Percentiles rank a stretch among this genome's conserved stretches.
Conservation (phyloP, 805 yeast genomes). For the Zygotorulaspora chibaensis region DNA sequence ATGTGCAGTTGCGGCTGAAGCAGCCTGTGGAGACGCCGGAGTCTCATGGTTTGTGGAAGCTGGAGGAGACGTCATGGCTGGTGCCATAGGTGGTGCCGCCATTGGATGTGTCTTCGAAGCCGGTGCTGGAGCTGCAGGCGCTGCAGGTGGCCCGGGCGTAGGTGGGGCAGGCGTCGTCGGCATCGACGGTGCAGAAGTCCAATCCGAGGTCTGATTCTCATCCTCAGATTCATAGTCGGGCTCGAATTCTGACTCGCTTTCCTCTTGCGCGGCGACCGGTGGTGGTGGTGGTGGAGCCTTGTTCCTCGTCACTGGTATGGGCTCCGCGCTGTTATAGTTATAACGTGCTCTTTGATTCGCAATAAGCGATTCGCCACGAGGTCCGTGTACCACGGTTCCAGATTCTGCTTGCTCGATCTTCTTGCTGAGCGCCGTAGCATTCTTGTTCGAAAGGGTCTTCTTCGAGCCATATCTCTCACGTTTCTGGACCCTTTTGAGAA, state of each 20-base stretch:
- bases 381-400: constrained; percentile 71
- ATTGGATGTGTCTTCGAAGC: constrained; percentile 18
- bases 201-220: constrained; percentile 14
- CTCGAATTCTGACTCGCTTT: constrained; percentile 10
- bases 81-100: constrained; percentile 19
- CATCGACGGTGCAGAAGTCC: constrained; percentile 23
- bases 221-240: constrained; percentile 7
- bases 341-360: constrained; percentile 32
- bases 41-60: background rate
- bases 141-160: constrained; percentile 17
- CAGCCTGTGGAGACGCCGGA: constrained; percentile 8
- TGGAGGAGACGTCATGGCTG: constrained; percentile 6
- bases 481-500: constrained; percentile 67
- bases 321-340: constrained; percentile 25
- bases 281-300: constrained; percentile 46
- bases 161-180: constrained; percentile 25
- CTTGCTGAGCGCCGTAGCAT: constrained; percentile 77
- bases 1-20: constrained; percentile 8
- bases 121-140: constrained; percentile 15
- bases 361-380: constrained; percentile 34
- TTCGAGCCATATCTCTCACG: constrained; percentile 83
- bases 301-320: constrained; percentile 34
- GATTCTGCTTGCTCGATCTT: constrained; percentile 51
- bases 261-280: constrained; percentile 31
- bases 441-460: constrained; percentile 78